Evolutionary conservation across 2,329 filamentous ascomycete genomes (phyloP).

Genomic region (Pezicula rhizophila): DNA sequence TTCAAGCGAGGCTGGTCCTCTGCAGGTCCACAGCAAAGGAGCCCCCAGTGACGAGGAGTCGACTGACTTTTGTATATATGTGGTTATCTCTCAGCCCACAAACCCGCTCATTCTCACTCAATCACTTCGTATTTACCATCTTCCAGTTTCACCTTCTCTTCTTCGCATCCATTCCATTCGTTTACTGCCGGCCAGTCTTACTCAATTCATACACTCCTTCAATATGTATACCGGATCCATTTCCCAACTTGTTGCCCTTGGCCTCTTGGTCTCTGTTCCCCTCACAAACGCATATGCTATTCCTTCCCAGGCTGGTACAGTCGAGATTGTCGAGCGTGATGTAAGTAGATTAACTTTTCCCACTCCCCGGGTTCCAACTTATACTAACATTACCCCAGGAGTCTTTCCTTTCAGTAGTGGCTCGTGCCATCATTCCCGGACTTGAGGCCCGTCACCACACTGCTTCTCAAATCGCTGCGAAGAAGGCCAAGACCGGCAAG

Average conservation of each 20-base stretch:
- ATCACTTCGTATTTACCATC: slow-evolving; percentile 6
- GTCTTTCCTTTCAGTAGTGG: not conserved
- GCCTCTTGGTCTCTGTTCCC: slow-evolving; percentile 22
- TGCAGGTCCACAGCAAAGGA: not conserved
- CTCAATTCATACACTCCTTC: slow-evolving; percentile 11
- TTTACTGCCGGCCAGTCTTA: slow-evolving; percentile 26
- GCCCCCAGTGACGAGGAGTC: not conserved
- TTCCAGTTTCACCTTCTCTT: slow-evolving; percentile 2
- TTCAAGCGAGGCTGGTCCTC: not conserved
- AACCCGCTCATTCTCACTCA: slow-evolving; percentile 10
- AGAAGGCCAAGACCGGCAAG: slow-evolving; percentile 1
- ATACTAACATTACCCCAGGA: not conserved
- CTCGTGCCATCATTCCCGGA: slow-evolving; percentile 1
- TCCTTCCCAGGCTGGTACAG: slow-evolving; percentile 6
- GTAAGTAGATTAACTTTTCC: slow-evolving; percentile 4
- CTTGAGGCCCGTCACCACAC: slow-evolving; percentile 11
- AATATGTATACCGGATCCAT: slow-evolving; percentile 24
- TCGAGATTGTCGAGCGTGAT: slow-evolving; percentile 12
- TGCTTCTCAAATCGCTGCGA: slow-evolving; percentile 7
- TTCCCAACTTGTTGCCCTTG: slow-evolving; percentile 19
- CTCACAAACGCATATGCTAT: slow-evolving; percentile 15
- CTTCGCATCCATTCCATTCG: slow-evolving; percentile 13
- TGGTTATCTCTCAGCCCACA: slow-evolving; percentile 1
- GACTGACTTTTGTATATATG: not conserved
- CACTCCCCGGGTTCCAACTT: not conserved